Percentiles rank a stretch among this genome's conserved stretches.
Evolutionary conservation across 2,329 filamentous ascomycete species (phyloP).

Genomic region (Ceratocystis eucalypticola): DNA sequence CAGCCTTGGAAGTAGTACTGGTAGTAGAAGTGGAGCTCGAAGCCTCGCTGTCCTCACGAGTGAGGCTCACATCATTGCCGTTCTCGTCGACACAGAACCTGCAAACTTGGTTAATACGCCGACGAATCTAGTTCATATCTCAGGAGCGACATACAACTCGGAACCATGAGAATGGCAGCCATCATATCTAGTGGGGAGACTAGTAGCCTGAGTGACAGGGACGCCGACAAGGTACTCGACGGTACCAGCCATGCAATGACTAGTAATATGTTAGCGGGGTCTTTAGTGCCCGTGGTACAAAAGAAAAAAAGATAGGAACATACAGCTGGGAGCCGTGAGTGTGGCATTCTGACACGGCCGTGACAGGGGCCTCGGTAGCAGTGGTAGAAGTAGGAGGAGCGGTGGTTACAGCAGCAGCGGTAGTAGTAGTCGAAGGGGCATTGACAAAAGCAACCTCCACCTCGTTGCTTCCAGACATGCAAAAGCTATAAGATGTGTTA

Average conservation of each 20-base stretch:
- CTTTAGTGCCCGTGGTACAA: neutral
- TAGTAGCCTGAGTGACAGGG: slow-evolving; percentile 40
- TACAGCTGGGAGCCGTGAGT: slow-evolving; percentile 31
- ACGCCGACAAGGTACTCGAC: slow-evolving; percentile 33
- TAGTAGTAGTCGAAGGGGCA: slow-evolving; percentile 20
- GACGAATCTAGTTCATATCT: neutral
- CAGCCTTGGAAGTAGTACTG: slow-evolving; percentile 18
- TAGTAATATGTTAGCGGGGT: slow-evolving; percentile 21
- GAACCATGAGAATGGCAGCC: slow-evolving; percentile 49
- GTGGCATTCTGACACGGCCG: slow-evolving; percentile 32
- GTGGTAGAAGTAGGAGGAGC: slow-evolving; percentile 6
- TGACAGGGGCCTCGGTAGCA: slow-evolving; percentile 23
- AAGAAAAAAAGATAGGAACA: slow-evolving; percentile 18
- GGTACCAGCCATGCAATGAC: slow-evolving; percentile 33
- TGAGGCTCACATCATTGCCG: slow-evolving; percentile 47
- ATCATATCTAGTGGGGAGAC: slow-evolving; percentile 47
- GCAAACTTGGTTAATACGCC: neutral
- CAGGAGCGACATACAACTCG: slow-evolving; percentile 35
- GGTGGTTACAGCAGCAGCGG: slow-evolving; percentile 15
- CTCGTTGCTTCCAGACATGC: slow-evolving; percentile 32
- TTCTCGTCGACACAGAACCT: slow-evolving; percentile 49
- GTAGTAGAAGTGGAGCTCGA: neutral
- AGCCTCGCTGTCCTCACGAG: slow-evolving; percentile 23
- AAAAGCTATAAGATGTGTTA: slow-evolving; percentile 21
- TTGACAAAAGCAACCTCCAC: slow-evolving; percentile 27